Conservation (phyloP, 169 alveolate species). For the Hepatocystis sp. region DNA sequence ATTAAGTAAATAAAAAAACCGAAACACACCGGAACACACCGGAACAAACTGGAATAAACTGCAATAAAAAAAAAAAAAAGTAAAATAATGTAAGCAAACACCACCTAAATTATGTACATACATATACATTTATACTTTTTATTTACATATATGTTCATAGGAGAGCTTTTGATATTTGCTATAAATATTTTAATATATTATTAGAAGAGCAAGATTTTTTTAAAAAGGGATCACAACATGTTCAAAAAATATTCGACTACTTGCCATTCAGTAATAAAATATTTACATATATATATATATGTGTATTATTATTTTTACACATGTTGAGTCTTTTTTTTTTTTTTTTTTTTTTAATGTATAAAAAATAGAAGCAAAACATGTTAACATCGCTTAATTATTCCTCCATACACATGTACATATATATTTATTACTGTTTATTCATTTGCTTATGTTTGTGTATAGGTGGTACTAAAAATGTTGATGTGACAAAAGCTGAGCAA, state of each 20-base stretch:
- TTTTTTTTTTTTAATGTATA: too few species aligned
- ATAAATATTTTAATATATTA: slow-evolving; percentile 48
- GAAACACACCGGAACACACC: neutral
- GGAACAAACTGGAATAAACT: too few species aligned
- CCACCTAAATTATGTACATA: too few species aligned
- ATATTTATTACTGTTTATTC: too few species aligned
- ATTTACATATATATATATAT: too few species aligned
- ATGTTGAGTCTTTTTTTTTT: too few species aligned
- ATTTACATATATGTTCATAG: slow-evolving; percentile 19
- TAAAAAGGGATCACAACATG: slow-evolving; percentile 55
- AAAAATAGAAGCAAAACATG: too few species aligned
- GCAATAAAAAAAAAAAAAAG: too few species aligned
- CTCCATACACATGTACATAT: too few species aligned
- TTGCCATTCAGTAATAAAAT: slow-evolving; percentile 40
- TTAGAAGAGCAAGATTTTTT: slow-evolving; percentile 78
- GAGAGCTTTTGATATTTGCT: slow-evolving; percentile 77
- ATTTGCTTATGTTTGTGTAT: neutral
- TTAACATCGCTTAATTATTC: too few species aligned
- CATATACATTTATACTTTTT: neutral
- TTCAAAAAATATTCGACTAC: slow-evolving; percentile 51
- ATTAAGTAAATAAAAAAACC: slow-evolving; percentile 29
- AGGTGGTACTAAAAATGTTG: slow-evolving; percentile 33
- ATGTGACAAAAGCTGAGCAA: slow-evolving; percentile 18
- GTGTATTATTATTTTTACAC: too few species aligned
- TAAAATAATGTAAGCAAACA: too few species aligned